These are phyloP conservation scores for Cutaneotrichosporon daszewskae DNA, from an alignment of 1,284 basidiomycete species.

Conservation along the genomic window DNA sequence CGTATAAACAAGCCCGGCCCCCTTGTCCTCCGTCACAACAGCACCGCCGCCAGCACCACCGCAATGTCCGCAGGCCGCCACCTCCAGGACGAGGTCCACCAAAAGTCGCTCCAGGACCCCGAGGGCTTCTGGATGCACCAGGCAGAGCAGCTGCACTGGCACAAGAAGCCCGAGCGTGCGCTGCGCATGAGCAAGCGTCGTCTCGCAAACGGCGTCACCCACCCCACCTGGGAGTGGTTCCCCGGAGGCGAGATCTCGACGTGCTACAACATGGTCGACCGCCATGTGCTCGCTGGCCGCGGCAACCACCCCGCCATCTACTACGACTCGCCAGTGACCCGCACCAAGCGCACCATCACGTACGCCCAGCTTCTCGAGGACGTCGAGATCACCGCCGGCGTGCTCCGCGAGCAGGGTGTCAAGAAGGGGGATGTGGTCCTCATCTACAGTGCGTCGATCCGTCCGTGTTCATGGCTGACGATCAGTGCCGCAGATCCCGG, in stretches of 20 bases:
- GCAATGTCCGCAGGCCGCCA: constrained; percentile 1
- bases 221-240: constrained; percentile 22
- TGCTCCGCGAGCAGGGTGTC: constrained; percentile 77
- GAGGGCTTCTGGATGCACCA: constrained; percentile 19
- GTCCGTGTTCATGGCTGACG: no score
- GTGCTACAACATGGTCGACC: constrained; percentile 20
- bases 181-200: constrained; percentile 5
- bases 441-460: constrained; percentile 16
- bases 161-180: constrained; percentile 14
- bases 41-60: not conserved
- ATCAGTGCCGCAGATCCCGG: constrained; percentile 55
- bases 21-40: not conserved
- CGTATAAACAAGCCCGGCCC: not conserved
- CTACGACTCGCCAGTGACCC: constrained; percentile 20
- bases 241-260: constrained; percentile 20
- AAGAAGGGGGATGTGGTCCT: constrained; percentile 86
- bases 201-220: constrained; percentile 8
- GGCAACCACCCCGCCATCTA: constrained; percentile 16
- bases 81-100: constrained; percentile 19
- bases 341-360: constrained; percentile 51
- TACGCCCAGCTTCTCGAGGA: constrained; percentile 80
- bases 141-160: constrained; percentile 20
- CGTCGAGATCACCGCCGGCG: constrained; percentile 79
- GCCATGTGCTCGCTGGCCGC: constrained; percentile 17
- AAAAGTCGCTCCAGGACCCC: constrained; percentile 14